These are phyloP conservation scores for Pyricularia sp. DNA, from an alignment of 2,329 filamentous ascomycete species.

Conservation along the genomic window DNA sequence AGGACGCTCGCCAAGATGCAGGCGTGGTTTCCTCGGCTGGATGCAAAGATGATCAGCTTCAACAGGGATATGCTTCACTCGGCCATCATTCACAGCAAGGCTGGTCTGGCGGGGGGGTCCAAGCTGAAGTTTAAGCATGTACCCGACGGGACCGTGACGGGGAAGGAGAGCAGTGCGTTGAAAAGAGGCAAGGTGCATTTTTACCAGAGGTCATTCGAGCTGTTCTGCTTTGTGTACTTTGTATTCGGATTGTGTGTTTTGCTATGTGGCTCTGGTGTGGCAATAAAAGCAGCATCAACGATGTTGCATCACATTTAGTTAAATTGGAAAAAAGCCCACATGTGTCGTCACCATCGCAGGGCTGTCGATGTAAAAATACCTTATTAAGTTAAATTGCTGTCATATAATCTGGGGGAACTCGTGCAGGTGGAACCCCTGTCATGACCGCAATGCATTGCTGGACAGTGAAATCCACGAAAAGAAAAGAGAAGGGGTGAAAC, in stretches of 20 bases:
- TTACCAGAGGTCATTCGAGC: background rate
- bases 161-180: background rate
- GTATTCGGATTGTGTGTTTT: background rate
- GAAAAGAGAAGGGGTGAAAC: too few relatives aligned
- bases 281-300: background rate
- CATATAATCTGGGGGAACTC: too few relatives aligned
- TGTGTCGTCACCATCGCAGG: too few relatives aligned
- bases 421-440: too few relatives aligned
- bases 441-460: too few relatives aligned
- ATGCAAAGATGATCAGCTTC: background rate
- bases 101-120: conserved; percentile 2
- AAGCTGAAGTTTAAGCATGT: conserved; percentile 6
- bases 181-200: background rate
- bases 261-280: background rate
- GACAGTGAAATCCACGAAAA: too few relatives aligned
- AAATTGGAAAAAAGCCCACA: too few relatives aligned
- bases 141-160: background rate
- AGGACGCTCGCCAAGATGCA: conserved; percentile 17
- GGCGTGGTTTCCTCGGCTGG: conserved; percentile 9
- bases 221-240: background rate
- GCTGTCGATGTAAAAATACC: too few relatives aligned
- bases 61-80: background rate
- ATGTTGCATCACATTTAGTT: too few relatives aligned
- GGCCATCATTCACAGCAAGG: conserved; percentile 5
- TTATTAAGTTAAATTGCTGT: too few relatives aligned